A percentile compares a stretch with the other conserved stretches of the same genome.
These are phyloP conservation scores for Irpex sp. DNA, from an alignment of 1,284 basidiomycete species.

Conservation along the genomic window DNA sequence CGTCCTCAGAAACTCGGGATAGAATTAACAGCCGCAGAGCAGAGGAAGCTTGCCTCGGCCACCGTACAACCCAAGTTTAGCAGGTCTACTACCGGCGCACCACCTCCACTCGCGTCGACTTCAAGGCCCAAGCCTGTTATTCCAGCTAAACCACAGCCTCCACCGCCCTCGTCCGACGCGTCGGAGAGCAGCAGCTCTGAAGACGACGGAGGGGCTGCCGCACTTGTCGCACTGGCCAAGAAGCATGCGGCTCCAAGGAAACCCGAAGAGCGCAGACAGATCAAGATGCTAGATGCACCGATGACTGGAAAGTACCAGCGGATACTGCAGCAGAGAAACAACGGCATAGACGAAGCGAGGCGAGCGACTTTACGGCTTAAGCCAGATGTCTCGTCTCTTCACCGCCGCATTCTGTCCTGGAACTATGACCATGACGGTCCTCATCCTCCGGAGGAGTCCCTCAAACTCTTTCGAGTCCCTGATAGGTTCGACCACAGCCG, in stretches of 20 bases:
- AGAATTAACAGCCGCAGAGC: conserved; percentile 33
- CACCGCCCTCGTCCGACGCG: conserved; percentile 1
- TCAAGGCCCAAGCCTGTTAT: conserved; percentile 33
- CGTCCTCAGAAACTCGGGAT: conserved; percentile 17
- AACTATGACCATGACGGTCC: conserved; percentile 70
- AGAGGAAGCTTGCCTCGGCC: conserved; percentile 32
- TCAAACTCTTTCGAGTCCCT: conserved; percentile 48
- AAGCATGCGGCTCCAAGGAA: conserved; percentile 51
- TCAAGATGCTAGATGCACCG: conserved; percentile 67
- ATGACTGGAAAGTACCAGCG: conserved; percentile 24
- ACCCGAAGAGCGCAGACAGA: conserved; percentile 59
- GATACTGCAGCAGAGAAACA: conserved; percentile 44
- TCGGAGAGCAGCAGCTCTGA: conserved; percentile 17
- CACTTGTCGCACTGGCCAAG: conserved; percentile 57
- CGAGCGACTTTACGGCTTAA: conserved; percentile 69
- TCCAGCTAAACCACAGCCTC: conserved; percentile 30
- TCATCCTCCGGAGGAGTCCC: conserved; percentile 46
- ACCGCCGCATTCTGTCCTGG: conserved; percentile 86
- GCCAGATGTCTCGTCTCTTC: conserved; percentile 80
- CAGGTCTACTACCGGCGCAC: conserved; percentile 6
- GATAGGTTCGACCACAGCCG: conserved; percentile 61
- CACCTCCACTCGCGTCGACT: conserved; percentile 18
- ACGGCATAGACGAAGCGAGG: conserved; percentile 55
- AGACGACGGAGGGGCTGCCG: conserved; percentile 37
- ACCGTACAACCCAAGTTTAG: conserved; percentile 15